Conservation (phyloP, 2,329 filamentous ascomycete genomes). For the Cryphonectria parasitica region DNA sequence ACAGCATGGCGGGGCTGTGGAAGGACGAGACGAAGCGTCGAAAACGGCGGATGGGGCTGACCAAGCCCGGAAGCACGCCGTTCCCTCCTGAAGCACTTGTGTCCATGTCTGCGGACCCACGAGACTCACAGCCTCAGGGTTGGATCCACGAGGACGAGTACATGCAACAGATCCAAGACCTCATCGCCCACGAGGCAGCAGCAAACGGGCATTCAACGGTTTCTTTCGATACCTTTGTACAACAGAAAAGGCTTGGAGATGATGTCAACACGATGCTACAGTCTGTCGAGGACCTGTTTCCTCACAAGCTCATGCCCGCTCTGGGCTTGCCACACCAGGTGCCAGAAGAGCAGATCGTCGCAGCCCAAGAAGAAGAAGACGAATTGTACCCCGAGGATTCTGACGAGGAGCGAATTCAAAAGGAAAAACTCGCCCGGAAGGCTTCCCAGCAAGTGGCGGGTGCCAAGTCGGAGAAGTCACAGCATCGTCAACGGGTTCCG, state of each 20-base stretch:
- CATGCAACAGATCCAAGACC: slow-evolving; percentile 62
- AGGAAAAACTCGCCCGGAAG: slow-evolving; percentile 34
- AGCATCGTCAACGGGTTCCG: neutral
- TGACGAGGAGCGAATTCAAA: slow-evolving; percentile 52
- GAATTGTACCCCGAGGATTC: slow-evolving; percentile 55
- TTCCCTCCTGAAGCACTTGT: slow-evolving; percentile 82
- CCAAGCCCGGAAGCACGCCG: slow-evolving; percentile 68
- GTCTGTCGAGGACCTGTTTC: slow-evolving; percentile 86
- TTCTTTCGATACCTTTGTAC: slow-evolving; percentile 70
- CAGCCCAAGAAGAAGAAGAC: slow-evolving; percentile 48
- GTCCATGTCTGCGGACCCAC: slow-evolving; percentile 84
- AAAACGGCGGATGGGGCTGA: slow-evolving; percentile 70
- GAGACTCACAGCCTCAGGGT: slow-evolving; percentile 71
- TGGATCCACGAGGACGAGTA: slow-evolving; percentile 96
- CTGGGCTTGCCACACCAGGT: slow-evolving; percentile 45
- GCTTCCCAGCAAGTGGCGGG: slow-evolving; percentile 22
- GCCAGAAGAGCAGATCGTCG: slow-evolving; percentile 49
- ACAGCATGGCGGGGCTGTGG: slow-evolving; percentile 95
- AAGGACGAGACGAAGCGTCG: slow-evolving; percentile 82
- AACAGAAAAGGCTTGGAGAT: slow-evolving; percentile 54
- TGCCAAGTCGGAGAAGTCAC: slow-evolving; percentile 17
- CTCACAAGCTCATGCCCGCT: slow-evolving; percentile 61
- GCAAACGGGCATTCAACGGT: slow-evolving; percentile 48
- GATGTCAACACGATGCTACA: slow-evolving; percentile 76
- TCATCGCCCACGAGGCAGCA: slow-evolving; percentile 67